phyloP scores from a whole-genome alignment of 257 asterid species.

The Solanum megistacrolobum region DNA sequence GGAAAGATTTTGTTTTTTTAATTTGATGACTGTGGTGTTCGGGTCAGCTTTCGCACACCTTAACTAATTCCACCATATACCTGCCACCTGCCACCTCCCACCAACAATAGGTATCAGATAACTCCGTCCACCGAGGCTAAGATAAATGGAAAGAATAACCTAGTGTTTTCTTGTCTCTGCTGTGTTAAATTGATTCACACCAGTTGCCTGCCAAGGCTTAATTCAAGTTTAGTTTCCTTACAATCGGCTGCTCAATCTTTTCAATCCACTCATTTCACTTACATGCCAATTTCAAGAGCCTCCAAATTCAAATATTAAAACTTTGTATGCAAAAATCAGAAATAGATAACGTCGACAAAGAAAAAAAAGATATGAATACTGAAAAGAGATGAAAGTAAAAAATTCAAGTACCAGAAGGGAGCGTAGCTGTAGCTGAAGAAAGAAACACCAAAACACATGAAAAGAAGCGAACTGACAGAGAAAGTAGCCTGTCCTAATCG shows the following conservation, averaged over 20 bases:
- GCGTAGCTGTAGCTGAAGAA: conserved; percentile 67
- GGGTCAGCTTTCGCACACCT: neutral
- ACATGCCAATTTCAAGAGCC: neutral
- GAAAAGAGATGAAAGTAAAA: neutral
- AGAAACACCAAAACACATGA: conserved; percentile 57
- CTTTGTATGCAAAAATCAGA: neutral
- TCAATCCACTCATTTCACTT: neutral
- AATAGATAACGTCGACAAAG: neutral
- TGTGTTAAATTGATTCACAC: neutral
- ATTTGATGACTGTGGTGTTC: neutral
- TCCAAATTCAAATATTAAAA: neutral
- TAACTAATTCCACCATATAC: too few relatives aligned
- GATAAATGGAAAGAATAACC: neutral
- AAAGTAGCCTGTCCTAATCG: conserved; percentile 49
- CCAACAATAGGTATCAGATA: too few relatives aligned
- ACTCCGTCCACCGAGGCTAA: neutral
- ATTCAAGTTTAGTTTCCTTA: neutral
- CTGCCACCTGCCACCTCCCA: too few relatives aligned
- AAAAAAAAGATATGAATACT: neutral
- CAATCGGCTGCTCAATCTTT: neutral
- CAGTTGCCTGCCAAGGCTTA: neutral
- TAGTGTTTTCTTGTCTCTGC: too few relatives aligned
- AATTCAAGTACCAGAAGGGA: conserved; percentile 47
- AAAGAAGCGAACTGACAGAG: conserved; percentile 52
- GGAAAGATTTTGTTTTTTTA: neutral